These are phyloP conservation scores for Penicillium griseofulvum DNA, from an alignment of 2,329 filamentous ascomycete genomes.

Conservation along the genomic window DNA sequence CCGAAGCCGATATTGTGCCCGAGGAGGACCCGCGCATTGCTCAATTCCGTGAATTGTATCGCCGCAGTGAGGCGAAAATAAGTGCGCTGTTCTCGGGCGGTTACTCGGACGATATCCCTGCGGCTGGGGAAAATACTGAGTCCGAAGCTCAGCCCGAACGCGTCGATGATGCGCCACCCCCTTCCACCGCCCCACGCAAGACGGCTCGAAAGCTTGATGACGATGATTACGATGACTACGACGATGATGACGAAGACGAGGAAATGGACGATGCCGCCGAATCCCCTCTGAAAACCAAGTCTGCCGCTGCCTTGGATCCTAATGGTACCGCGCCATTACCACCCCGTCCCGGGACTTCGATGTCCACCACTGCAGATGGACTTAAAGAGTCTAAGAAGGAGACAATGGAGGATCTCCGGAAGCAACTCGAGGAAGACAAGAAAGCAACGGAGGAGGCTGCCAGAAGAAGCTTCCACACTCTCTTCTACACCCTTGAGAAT, in stretches of 20 bases:
- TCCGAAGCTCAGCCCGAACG: slow-evolving; percentile 38
- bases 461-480: slow-evolving; percentile 83
- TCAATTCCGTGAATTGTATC: slow-evolving; percentile 75
- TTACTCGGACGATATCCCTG: slow-evolving; percentile 29
- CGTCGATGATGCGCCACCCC: slow-evolving; percentile 49
- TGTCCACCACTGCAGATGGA: slow-evolving; percentile 60
- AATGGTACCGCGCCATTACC: slow-evolving; percentile 67
- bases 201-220: slow-evolving; percentile 74
- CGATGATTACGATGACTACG: slow-evolving; percentile 69
- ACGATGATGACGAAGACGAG: slow-evolving; percentile 61
- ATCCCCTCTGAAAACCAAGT: slow-evolving; percentile 55
- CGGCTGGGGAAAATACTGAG: slow-evolving; percentile 50
- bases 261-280: slow-evolving; percentile 49
- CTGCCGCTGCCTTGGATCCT: slow-evolving; percentile 51
- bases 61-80: slow-evolving; percentile 73
- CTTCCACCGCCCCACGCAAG: slow-evolving; percentile 51
- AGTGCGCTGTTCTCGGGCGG: slow-evolving; percentile 66
- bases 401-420: slow-evolving; percentile 81
- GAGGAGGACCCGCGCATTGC: slow-evolving; percentile 68
- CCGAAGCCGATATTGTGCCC: slow-evolving; percentile 56
- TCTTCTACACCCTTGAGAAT: slow-evolving; percentile 94
- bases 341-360: slow-evolving; percentile 65
- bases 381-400: slow-evolving; percentile 58
- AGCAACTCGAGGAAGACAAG: slow-evolving; percentile 88
- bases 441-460: slow-evolving; percentile 86